phyloP scores from a whole-genome alignment of 2,329 filamentous ascomycete genomes.

The Penicillium sumatraense region DNA sequence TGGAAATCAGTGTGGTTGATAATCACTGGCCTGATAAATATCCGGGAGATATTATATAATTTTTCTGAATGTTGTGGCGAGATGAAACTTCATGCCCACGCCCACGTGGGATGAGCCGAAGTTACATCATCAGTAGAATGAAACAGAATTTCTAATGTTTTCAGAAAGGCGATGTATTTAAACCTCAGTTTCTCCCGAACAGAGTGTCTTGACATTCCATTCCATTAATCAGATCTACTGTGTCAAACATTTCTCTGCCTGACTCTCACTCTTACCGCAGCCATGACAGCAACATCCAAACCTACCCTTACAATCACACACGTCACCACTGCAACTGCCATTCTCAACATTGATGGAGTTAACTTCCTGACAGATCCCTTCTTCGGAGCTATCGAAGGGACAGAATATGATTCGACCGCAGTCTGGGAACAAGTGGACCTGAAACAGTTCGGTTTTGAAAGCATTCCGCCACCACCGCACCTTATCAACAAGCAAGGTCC shows the following conservation, averaged over 20 bases:
- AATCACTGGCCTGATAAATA: background rate
- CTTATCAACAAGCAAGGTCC: conserved; percentile 36
- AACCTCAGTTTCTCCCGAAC: background rate
- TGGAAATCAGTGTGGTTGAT: background rate
- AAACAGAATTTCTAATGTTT: conserved; percentile 3
- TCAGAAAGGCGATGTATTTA: background rate
- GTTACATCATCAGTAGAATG: conserved; percentile 7
- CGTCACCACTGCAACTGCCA: conserved; percentile 55
- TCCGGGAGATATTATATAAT: background rate
- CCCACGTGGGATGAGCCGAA: conserved; percentile 3
- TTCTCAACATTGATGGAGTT: conserved; percentile 49
- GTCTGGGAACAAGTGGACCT: background rate
- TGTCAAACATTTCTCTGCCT: conserved; percentile 7
- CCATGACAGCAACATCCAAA: conserved; percentile 5
- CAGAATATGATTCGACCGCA: conserved; percentile 18
- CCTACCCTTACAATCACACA: conserved; percentile 45
- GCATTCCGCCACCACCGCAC: conserved; percentile 36
- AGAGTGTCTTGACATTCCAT: conserved; percentile 1
- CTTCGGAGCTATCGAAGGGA: conserved; percentile 42
- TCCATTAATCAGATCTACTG: background rate
- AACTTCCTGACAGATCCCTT: conserved; percentile 52
- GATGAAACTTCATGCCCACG: conserved; percentile 1
- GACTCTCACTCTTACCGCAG: conserved; percentile 2
- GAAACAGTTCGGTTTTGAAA: conserved; percentile 5
- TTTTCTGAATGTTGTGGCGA: background rate